Base-by-base conservation (phyloP, 306 rosid genomes). In the Mucuna pruriens region DNA sequence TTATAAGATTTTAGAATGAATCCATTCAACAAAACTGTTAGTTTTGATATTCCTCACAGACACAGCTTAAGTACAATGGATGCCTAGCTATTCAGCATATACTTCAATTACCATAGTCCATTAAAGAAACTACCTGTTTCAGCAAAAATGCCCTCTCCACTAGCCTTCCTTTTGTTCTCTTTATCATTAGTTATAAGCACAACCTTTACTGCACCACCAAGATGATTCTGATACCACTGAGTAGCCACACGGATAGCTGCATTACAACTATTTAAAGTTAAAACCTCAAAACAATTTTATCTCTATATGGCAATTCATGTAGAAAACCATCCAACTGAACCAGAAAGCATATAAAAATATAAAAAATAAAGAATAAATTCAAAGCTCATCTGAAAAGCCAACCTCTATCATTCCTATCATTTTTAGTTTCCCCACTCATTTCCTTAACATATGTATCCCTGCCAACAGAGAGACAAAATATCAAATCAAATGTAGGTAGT, bases 331-430 rank as follows among this genome's bases (percentile, higher is more conserved):
- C 66, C 67, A 16, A 23, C 74, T 26, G 49, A 65, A 72, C 36
- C 2, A 51, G 52, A 64, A 75, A 60, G 58, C 29, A 73, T 9
- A 68, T 51, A n/a, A 60, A 58, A 61, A 31, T 60, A 60, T 12
- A 60, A 61, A 29, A 66, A 22, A 55, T 65, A 58, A 77, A 68
- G 51, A 65, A 72, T 49, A 66, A 73, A 87, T 60, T 67, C 71
- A 20, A 51, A 77, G 44, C 61, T 66, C 17, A 25, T 12, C 9
- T 11, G 66, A 78, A 78, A 64, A 82, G n/a, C 87, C 73, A 85
- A 96, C 99, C 99, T 93, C 98, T 90, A 80, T 96, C 99, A 65
- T 96, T 96, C 77, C 99, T 89, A 77, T 96, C 96, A 84, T 96
- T 96, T 88, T 90, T 92, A 73, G 90, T 92, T 71, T 96, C 99